A percentile compares a stretch with the other conserved stretches of the same genome.
Conservation (phyloP, 1,284 basidiomycete genomes). For the Polyporus tsugae region DNA sequence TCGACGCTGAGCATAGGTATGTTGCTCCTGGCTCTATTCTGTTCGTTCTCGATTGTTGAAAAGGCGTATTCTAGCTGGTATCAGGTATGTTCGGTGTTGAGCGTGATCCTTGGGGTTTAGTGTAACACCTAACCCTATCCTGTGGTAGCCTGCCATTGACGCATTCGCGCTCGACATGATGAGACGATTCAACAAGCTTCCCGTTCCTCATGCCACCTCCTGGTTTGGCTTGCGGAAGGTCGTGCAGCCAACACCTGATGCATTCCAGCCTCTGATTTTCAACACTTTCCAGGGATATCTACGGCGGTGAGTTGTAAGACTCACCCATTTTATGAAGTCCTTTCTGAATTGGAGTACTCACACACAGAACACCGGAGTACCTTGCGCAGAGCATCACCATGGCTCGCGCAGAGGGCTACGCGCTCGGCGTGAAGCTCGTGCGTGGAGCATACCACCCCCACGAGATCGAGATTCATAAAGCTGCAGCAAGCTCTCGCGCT, state of each 20-base stretch:
- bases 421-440: conserved; percentile 93
- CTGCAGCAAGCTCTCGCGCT: conserved; percentile 34
- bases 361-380: conserved; percentile 68
- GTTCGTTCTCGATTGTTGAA: background rate
- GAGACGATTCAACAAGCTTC: conserved; percentile 75
- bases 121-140: conserved; percentile 19
- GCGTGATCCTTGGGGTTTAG: conserved; percentile 8
- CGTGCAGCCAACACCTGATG: background rate
- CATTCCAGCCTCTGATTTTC: conserved; percentile 73
- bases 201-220: conserved; percentile 38
- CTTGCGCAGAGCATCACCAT: conserved; percentile 74
- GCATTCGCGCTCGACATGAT: conserved; percentile 78
- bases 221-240: conserved; percentile 26
- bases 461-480: conserved; percentile 67
- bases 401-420: conserved; percentile 75
- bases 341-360: conserved; percentile 15
- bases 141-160: conserved; percentile 78
- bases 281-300: conserved; percentile 90
- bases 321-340: background rate
- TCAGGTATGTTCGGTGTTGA: conserved; percentile 47
- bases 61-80: conserved; percentile 63
- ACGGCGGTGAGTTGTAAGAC: conserved; percentile 55
- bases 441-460: conserved; percentile 92
- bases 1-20: conserved; percentile 86
- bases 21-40: conserved; percentile 17